Evolutionary conservation across 1,139 yeast species (phyloP).

Genomic region (Saccharomycopsis hybrid): DNA sequence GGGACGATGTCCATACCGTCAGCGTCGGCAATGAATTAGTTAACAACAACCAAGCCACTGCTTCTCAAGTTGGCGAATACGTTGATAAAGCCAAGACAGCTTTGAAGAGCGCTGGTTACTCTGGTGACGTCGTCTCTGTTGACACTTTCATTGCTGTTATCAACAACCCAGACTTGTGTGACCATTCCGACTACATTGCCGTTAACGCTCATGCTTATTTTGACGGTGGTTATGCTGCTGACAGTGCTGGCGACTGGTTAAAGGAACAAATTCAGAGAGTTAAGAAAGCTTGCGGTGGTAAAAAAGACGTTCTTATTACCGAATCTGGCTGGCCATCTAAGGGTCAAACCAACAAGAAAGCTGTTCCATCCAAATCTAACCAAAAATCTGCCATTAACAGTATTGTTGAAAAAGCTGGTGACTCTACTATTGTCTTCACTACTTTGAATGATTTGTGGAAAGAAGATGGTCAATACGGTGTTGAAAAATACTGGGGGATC

Average conservation of each 20-base stretch:
- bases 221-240: slow-evolving; percentile 63
- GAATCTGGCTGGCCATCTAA: slow-evolving; percentile 91
- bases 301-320: slow-evolving; percentile 60
- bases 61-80: slow-evolving; percentile 48
- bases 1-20: slow-evolving; percentile 70
- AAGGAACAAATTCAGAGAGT: slow-evolving; percentile 61
- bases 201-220: slow-evolving; percentile 88
- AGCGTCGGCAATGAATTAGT: slow-evolving; percentile 86
- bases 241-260: slow-evolving; percentile 69
- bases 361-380: slow-evolving; percentile 61
- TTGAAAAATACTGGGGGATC: slow-evolving; percentile 85
- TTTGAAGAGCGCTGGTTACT: slow-evolving; percentile 57
- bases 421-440: slow-evolving; percentile 63
- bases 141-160: slow-evolving; percentile 82
- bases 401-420: slow-evolving; percentile 49
- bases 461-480: slow-evolving; percentile 58
- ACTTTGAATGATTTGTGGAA: slow-evolving; percentile 86
- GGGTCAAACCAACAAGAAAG: slow-evolving; percentile 60
- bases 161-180: slow-evolving; percentile 70
- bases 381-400: slow-evolving; percentile 60
- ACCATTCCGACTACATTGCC: slow-evolving; percentile 74
- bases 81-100: slow-evolving; percentile 50
- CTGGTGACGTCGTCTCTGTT: slow-evolving; percentile 74
- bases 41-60: slow-evolving; percentile 59
- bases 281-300: slow-evolving; percentile 48